phyloP scores from a whole-genome alignment of 352 stramenopile species.

The Phytophthora tubulina region DNA sequence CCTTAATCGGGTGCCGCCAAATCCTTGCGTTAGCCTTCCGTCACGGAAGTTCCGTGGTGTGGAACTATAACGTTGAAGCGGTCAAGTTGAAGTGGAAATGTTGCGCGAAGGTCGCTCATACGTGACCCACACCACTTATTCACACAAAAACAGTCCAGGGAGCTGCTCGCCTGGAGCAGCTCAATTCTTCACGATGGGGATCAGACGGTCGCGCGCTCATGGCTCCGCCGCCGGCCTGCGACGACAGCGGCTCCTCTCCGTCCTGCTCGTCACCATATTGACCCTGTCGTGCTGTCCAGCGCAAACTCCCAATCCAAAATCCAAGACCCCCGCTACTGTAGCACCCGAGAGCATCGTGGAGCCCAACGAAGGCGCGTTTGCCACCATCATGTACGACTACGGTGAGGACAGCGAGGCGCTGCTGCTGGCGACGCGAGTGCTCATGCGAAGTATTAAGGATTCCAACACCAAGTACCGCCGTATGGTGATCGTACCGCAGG shows the following conservation, averaged over 20 bases:
- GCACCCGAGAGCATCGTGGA: slow-evolving; percentile 41
- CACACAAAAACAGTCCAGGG: slow-evolving; percentile 7
- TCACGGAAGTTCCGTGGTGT: neutral
- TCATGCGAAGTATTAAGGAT: slow-evolving; percentile 77
- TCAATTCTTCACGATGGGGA: slow-evolving; percentile 35
- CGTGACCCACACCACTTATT: slow-evolving; percentile 18
- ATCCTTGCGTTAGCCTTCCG: too few relatives aligned
- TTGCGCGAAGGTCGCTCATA: slow-evolving; percentile 22
- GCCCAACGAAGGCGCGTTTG: slow-evolving; percentile 59
- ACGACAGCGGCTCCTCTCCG: slow-evolving; percentile 1
- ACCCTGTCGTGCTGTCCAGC: slow-evolving; percentile 9
- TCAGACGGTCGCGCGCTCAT: slow-evolving; percentile 35
- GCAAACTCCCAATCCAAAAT: slow-evolving; percentile 6
- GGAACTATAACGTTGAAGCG: neutral
- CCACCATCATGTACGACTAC: slow-evolving; percentile 78
- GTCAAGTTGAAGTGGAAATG: slow-evolving; percentile 19
- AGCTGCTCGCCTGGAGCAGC: slow-evolving; percentile 12
- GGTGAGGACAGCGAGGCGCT: slow-evolving; percentile 67
- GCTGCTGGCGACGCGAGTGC: slow-evolving; percentile 70
- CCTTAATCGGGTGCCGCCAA: too few relatives aligned
- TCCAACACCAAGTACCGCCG: slow-evolving; percentile 73
- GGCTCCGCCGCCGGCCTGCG: neutral
- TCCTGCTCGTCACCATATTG: slow-evolving; percentile 8
- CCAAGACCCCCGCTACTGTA: slow-evolving; percentile 6
- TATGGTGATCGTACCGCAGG: slow-evolving; percentile 76